Evolutionary conservation across 1,139 yeast species (phyloP).

Genomic region (Lipomyces yarrowii): DNA sequence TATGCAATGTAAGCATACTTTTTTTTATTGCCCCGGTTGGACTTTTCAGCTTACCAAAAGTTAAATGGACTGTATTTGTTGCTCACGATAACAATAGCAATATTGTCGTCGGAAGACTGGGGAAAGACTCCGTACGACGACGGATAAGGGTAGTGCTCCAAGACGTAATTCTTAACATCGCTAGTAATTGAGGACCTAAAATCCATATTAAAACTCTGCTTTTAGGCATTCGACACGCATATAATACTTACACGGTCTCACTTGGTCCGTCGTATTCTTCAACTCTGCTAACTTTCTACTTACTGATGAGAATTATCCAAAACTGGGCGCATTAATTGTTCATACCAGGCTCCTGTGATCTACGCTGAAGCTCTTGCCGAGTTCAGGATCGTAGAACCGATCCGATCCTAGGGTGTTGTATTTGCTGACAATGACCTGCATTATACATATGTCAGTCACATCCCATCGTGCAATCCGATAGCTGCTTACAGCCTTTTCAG

Average conservation of each 20-base stretch:
- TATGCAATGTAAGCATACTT: background rate
- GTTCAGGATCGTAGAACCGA: slow-evolving; percentile 52
- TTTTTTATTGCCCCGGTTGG: background rate
- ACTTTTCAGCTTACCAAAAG: slow-evolving; percentile 52
- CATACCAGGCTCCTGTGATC: slow-evolving; percentile 52
- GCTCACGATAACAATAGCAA: slow-evolving; percentile 64
- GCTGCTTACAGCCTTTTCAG: slow-evolving; percentile 36
- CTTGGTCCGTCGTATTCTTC: slow-evolving; percentile 25
- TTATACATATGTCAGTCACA: slow-evolving; percentile 30
- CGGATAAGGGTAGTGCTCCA: slow-evolving; percentile 52
- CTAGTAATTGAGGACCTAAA: slow-evolving; percentile 22
- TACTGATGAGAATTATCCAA: background rate
- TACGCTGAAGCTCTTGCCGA: slow-evolving; percentile 58
- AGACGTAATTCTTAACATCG: slow-evolving; percentile 43
- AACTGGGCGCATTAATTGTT: background rate
- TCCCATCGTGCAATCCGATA: slow-evolving; percentile 30
- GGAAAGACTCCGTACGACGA: slow-evolving; percentile 55
- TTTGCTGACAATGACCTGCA: slow-evolving; percentile 48
- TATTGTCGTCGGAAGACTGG: slow-evolving; percentile 49
- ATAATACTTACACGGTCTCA: slow-evolving; percentile 32
- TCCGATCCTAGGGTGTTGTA: slow-evolving; percentile 51
- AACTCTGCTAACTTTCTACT: slow-evolving; percentile 30
- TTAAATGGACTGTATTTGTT: slow-evolving; percentile 73
- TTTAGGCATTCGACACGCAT: too few species aligned
- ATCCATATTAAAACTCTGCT: slow-evolving; percentile 33